phyloP scores from a whole-genome alignment of 306 rosid genomes.

The Acacia acuminata region DNA sequence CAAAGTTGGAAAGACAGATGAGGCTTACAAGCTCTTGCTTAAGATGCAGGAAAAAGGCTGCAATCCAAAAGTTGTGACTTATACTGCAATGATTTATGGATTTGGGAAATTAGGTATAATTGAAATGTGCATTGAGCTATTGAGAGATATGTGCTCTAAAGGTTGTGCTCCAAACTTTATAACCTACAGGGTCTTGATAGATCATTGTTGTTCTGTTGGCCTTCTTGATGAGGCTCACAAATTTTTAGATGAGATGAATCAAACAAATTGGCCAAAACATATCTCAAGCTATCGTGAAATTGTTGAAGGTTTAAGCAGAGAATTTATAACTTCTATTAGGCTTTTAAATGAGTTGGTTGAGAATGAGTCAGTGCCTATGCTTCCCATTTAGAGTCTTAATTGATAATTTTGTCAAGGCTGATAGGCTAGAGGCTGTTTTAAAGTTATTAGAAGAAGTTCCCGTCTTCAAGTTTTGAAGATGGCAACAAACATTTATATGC shows the following conservation, averaged over 20 bases:
- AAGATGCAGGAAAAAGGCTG: conserved; percentile 86
- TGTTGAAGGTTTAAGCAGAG: neutral
- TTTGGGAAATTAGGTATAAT: conserved; percentile 71
- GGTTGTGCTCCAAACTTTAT: conserved; percentile 87
- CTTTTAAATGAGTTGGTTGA: too few species aligned
- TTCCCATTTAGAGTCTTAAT: too few species aligned
- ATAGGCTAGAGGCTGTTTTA: too few species aligned
- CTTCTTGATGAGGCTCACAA: conserved; percentile 71
- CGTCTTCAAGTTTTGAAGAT: too few species aligned
- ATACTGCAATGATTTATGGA: conserved; percentile 89
- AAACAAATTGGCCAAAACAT: conserved; percentile 80
- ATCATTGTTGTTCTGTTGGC: conserved; percentile 74
- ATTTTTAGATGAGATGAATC: conserved; percentile 85
- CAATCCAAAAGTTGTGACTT: conserved; percentile 85
- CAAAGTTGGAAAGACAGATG: conserved; percentile 74
- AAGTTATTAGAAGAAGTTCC: too few species aligned
- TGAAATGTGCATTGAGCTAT: conserved; percentile 71
- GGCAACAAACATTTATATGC: too few species aligned
- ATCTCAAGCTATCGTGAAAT: conserved; percentile 62
- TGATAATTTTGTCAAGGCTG: too few species aligned
- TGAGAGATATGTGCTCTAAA: conserved; percentile 72
- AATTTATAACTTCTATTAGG: too few species aligned
- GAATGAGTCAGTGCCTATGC: too few species aligned
- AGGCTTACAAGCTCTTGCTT: conserved; percentile 78
- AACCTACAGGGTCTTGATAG: conserved; percentile 80